Percentiles rank a stretch among this genome's conserved stretches.
phyloP scores from a whole-genome alignment of 1,139 yeast species.

The Torulaspora pretoriensis region DNA sequence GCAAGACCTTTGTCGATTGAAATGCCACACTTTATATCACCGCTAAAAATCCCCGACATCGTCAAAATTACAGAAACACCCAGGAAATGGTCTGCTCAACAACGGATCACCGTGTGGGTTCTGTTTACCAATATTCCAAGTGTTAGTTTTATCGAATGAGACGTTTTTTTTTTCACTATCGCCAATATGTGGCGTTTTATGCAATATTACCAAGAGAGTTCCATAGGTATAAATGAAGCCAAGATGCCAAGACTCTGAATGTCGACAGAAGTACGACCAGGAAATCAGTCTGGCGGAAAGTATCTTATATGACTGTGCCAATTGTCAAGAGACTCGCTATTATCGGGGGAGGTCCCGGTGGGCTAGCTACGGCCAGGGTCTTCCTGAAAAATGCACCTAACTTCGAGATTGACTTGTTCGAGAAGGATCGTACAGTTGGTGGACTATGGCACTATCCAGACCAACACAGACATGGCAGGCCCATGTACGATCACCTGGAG shows the following conservation, averaged over 20 bases:
- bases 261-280: no score
- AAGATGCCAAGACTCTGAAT: not conserved
- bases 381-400: slow-evolving; percentile 24
- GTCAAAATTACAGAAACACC: not conserved
- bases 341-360: slow-evolving; percentile 36
- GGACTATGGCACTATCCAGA: slow-evolving; percentile 35
- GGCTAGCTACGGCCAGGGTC: slow-evolving; percentile 32
- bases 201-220: not conserved
- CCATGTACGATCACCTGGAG: slow-evolving; percentile 34
- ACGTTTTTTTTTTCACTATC: not conserved
- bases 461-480: slow-evolving; percentile 18
- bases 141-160: not conserved
- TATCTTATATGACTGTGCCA: slow-evolving; percentile 6
- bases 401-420: slow-evolving; percentile 26
- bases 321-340: slow-evolving; percentile 24
- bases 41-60: not conserved
- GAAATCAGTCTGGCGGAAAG: not conserved
- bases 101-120: not conserved
- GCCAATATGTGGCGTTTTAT: slow-evolving; percentile 6
- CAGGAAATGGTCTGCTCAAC: not conserved
- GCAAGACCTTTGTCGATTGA: not conserved
- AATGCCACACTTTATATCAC: slow-evolving; percentile 6
- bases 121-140: not conserved
- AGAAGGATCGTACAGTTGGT: slow-evolving; percentile 25
- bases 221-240: not conserved